These are phyloP conservation scores for Selenicereus undatus DNA, from an alignment of 148 eudicot genomes.

Conservation along the genomic window DNA sequence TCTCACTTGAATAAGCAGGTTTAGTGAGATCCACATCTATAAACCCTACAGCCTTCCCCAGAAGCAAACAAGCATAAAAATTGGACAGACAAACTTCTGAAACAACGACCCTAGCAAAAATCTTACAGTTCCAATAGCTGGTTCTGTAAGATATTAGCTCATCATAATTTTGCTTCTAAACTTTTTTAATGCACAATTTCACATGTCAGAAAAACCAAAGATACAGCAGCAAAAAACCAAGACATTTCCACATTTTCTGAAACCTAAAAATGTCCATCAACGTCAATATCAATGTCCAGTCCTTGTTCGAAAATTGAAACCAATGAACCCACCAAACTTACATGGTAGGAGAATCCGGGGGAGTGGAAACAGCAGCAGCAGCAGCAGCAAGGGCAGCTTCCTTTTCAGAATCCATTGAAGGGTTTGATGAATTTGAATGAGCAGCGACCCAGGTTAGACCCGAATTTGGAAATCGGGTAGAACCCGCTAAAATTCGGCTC, in stretches of 20 bases:
- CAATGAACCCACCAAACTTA: conserved; percentile 3
- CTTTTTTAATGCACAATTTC: background rate
- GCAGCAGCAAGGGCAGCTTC: conserved; percentile 33
- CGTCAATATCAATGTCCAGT: background rate
- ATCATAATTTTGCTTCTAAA: background rate
- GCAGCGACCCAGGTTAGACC: conserved; percentile 15
- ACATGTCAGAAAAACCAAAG: background rate
- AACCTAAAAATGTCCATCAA: background rate
- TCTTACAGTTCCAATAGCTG: background rate
- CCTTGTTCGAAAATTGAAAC: background rate
- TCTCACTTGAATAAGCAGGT: no score
- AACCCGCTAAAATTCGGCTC: conserved; percentile 6
- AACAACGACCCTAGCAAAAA: no score
- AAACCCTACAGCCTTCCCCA: no score
- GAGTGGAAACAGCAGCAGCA: conserved; percentile 14
- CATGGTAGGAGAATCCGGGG: conserved; percentile 29
- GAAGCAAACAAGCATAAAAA: no score
- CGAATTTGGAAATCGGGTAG: conserved; percentile 12
- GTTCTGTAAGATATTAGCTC: conserved; percentile 1
- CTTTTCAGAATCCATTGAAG: conserved; percentile 26
- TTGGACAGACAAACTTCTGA: no score
- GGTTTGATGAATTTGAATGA: conserved; percentile 24
- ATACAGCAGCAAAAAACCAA: background rate
- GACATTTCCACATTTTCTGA: background rate
- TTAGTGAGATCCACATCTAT: no score